These are phyloP conservation scores for Mucor piriformis DNA, from an alignment of 371 early-diverging fungal species.

Conservation along the genomic window DNA sequence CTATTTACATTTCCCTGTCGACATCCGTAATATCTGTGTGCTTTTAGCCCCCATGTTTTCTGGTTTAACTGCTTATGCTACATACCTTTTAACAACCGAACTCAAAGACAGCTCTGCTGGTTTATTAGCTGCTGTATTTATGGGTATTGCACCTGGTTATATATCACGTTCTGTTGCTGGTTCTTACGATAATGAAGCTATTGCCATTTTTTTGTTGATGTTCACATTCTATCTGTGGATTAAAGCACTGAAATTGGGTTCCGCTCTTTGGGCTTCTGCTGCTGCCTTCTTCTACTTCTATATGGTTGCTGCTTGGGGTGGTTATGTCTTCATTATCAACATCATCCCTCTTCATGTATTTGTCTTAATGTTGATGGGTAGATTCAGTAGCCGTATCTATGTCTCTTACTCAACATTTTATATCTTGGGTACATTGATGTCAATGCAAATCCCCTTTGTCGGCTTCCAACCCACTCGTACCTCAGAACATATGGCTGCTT, in stretches of 20 bases:
- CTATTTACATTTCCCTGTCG: slow-evolving; percentile 89
- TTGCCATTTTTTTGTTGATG: slow-evolving; percentile 97
- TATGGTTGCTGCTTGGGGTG: slow-evolving; percentile 99
- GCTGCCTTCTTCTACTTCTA: slow-evolving; percentile 97
- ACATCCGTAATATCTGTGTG: slow-evolving; percentile 97
- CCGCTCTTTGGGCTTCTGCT: slow-evolving; percentile 84
- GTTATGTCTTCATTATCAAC: slow-evolving; percentile 99
- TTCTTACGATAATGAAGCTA: slow-evolving; percentile 99
- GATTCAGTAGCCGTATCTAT: slow-evolving; percentile 91
- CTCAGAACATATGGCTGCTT: slow-evolving; percentile 98
- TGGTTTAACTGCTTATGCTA: slow-evolving; percentile 89
- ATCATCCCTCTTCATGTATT: slow-evolving; percentile 97
- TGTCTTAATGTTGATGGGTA: slow-evolving; percentile 93
- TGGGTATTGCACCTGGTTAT: slow-evolving; percentile 98
- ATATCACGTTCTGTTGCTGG: slow-evolving; percentile 99
- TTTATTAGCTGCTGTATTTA: slow-evolving; percentile 94
- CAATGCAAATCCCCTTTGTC: slow-evolving; percentile 99
- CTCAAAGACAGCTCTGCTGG: slow-evolving; percentile 91
- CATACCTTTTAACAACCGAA: slow-evolving; percentile 91
- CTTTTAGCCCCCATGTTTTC: slow-evolving; percentile 97
- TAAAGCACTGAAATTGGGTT: slow-evolving; percentile 91
- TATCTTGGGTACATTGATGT: slow-evolving; percentile 91
- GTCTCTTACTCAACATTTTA: slow-evolving; percentile 97
- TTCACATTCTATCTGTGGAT: slow-evolving; percentile 97
- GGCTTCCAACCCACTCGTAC: slow-evolving; percentile 97